Percentiles rank a stretch among this genome's conserved stretches.
Conservation (phyloP, 139 green algal species). For the Asterochloris sp. region DNA sequence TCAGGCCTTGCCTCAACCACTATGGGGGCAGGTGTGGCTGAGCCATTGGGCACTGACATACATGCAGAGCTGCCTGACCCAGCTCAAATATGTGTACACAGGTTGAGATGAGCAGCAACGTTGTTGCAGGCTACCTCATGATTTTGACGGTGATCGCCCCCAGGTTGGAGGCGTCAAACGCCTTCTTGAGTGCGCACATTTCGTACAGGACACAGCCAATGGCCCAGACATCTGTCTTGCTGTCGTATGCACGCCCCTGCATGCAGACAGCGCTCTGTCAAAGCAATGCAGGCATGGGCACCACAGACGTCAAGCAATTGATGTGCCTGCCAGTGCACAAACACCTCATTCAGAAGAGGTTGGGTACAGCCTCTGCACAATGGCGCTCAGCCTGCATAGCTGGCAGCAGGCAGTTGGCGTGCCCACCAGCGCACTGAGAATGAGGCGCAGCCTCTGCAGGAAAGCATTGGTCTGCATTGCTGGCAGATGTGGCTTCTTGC, state of each 20-base stretch:
- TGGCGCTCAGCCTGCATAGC: too few species aligned
- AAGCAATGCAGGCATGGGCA: too few species aligned
- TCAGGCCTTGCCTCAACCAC: background rate
- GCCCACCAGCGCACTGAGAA: too few species aligned
- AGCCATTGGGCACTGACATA: background rate
- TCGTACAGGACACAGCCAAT: slow-evolving; percentile 86
- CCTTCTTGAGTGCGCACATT: slow-evolving; percentile 57
- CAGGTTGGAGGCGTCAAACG: slow-evolving; percentile 35
- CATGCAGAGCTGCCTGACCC: background rate
- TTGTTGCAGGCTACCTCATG: slow-evolving; percentile 18
- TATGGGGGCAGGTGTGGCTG: background rate
- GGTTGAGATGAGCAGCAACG: too few species aligned
- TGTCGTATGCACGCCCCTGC: slow-evolving; percentile 61
- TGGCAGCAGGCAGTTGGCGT: too few species aligned
- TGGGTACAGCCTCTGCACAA: background rate
- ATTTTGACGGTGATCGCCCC: slow-evolving; percentile 21
- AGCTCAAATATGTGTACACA: background rate
- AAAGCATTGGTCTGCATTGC: too few species aligned
- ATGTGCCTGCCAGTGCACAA: too few species aligned
- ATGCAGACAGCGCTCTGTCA: background rate
- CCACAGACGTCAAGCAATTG: too few species aligned
- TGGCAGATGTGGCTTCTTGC: background rate
- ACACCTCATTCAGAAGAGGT: too few species aligned
- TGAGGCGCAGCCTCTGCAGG: too few species aligned
- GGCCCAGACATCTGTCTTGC: slow-evolving; percentile 80